phyloP scores from a whole-genome alignment of 2,329 filamentous ascomycete genomes.

The Tricladium varicosporioides region DNA sequence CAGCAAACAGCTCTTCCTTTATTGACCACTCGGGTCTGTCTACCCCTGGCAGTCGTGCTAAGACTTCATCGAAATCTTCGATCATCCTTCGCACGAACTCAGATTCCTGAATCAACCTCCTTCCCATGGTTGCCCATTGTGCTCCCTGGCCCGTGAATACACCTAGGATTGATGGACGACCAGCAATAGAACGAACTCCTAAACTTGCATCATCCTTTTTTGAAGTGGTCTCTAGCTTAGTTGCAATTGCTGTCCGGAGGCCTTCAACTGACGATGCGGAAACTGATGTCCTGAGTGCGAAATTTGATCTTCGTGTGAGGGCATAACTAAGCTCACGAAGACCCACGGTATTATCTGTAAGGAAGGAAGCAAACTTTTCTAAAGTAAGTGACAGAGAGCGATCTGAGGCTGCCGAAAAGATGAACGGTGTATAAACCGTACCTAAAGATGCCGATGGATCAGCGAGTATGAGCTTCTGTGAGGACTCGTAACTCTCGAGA shows the following conservation, averaged over 20 bases:
- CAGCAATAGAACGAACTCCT: neutral
- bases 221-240: neutral
- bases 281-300: no score
- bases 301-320: no score
- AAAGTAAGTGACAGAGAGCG: neutral
- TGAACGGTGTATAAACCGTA: neutral
- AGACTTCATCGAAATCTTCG: neutral
- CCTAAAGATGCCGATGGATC: neutral
- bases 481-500: slow-evolving; percentile 26
- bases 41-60: neutral
- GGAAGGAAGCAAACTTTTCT: neutral
- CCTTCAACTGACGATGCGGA: slow-evolving; percentile 8
- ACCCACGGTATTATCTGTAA: no score
- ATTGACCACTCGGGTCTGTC: slow-evolving; percentile 12
- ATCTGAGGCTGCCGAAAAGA: slow-evolving; percentile 7
- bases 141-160: slow-evolving; percentile 18
- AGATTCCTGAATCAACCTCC: slow-evolving; percentile 21
- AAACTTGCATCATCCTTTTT: neutral
- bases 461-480: no score
- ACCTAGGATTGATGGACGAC: neutral
- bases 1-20: slow-evolving; percentile 37
- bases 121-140: slow-evolving; percentile 17
- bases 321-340: no score
- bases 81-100: slow-evolving; percentile 15
- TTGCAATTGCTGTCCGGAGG: slow-evolving; percentile 13